Conservation (phyloP, 441 rosid genomes). For the Brassica hybrid region DNA sequence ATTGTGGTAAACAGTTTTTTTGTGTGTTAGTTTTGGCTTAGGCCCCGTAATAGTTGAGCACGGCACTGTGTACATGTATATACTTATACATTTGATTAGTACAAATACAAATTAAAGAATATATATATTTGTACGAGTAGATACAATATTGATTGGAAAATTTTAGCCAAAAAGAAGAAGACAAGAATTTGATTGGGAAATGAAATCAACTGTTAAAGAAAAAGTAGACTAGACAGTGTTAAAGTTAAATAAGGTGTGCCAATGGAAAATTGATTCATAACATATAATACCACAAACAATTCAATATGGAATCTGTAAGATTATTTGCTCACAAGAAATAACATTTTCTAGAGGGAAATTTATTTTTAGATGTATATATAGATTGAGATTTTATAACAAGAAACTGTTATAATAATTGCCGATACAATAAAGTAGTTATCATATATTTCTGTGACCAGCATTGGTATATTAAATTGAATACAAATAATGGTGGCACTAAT, state of each 20-base stretch:
- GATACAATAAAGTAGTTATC: slow-evolving; percentile 20
- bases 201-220: neutral
- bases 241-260: neutral
- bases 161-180: neutral
- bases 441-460: slow-evolving; percentile 46
- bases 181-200: neutral
- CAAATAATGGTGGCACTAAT: slow-evolving; percentile 44
- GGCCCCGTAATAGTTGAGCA: no score
- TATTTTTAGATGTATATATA: slow-evolving; percentile 17
- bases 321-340: neutral
- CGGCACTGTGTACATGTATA: no score
- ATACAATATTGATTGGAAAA: neutral
- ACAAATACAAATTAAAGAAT: neutral
- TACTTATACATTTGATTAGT: neutral
- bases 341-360: neutral
- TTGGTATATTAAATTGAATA: slow-evolving; percentile 32
- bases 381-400: neutral
- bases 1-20: no score
- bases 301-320: neutral
- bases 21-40: no score
- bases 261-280: neutral
- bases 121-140: slow-evolving; percentile 1
- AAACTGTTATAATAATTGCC: neutral
- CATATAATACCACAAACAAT: neutral
- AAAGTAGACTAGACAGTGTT: neutral